Evolutionary conservation across 2,329 filamentous ascomycete genomes (phyloP), one percentile per base, ranked within the genome.

Genomic region (Diplodia intermedia): DNA sequence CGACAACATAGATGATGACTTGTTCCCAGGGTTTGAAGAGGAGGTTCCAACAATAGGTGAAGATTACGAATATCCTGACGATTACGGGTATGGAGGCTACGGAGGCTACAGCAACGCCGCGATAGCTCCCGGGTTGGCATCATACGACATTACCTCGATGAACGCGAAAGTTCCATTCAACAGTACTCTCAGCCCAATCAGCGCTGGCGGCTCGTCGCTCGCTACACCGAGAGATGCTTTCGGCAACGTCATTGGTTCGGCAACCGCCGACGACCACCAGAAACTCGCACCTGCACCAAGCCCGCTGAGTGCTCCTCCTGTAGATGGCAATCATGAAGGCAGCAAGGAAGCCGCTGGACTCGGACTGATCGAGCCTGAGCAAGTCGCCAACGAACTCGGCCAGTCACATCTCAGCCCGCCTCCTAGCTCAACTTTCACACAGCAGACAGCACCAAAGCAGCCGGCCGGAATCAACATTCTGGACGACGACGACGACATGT

Each of bases 21-120:
- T 62, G 40, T 67, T 67, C 49, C 57, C 87, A 71, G 88, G 85
- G 0, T 79, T 88, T 2, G 89, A 91, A 71, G 90, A 91, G 75
- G 82, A 82, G n/a, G 90, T 91, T 33, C 89, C 89, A 81, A 87
- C 75, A 82, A 69, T 79, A n/a, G 76, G 76, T 8, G 78, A 77
- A 43, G 76, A 78, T 33, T 75, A 77, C 33, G 63, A 33, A 38
- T 38, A 38, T 12, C 36, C 36, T 31, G 63, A 65, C 36, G 77
- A 78, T 43, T 76, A 78, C 31, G 61, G 56, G 15, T 47, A 54
- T 36, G 76, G 74, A 31, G 56, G 49, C 18, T 61, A 49, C 33
- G 23, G 74, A 31, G 56, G 49, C 18, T 61, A 49, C 33, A 15
- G 40, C 26, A 38, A 43, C 11, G 20, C 26, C 8, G 66, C 49